phyloP scores from a whole-genome alignment of 441 rosid genomes.

The Populus hybrid region DNA sequence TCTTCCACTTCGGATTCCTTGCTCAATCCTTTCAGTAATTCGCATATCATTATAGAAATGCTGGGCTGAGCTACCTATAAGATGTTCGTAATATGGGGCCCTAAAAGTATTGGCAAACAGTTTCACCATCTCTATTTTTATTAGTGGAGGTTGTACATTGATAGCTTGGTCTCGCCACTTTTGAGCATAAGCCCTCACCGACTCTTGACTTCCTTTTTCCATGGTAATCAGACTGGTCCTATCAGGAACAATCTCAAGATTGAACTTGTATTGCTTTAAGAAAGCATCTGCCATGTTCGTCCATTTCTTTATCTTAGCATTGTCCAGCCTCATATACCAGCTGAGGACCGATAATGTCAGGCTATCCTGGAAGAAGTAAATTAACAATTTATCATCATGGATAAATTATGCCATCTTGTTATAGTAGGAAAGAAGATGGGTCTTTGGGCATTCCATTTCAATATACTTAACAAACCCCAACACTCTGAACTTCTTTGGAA shows the following conservation, averaged over 20 bases:
- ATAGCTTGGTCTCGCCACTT: neutral
- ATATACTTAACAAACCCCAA: neutral
- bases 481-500: accelerated
- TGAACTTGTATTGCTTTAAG: too few species aligned
- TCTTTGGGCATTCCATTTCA: neutral
- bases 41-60: neutral
- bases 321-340: neutral
- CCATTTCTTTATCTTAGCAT: accelerated
- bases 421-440: neutral
- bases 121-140: neutral
- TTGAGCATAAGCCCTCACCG: neutral
- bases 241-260: too few species aligned
- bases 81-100: neutral
- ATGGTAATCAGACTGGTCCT: neutral
- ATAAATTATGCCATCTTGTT: neutral
- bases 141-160: neutral
- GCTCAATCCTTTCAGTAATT: neutral
- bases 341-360: neutral
- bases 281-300: too few species aligned
- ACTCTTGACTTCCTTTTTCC: neutral
- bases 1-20: neutral
- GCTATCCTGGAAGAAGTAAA: neutral
- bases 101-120: too few species aligned
- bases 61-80: neutral
- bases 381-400: neutral